phyloP scores from a whole-genome alignment of 352 stramenopile species.

The Globisporangium barbulae region DNA sequence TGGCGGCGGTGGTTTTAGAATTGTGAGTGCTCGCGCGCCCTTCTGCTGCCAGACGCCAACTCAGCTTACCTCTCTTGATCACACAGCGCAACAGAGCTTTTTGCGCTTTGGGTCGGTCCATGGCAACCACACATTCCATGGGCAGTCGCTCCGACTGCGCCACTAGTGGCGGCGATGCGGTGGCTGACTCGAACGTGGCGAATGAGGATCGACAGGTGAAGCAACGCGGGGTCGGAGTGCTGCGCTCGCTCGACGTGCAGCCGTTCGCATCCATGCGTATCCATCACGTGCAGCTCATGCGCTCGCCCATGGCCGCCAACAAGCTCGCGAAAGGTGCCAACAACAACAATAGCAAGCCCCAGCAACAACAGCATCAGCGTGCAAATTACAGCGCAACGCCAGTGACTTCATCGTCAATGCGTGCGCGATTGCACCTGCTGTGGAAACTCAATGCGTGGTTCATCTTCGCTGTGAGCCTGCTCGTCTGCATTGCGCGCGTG shows the following conservation, averaged over 20 bases:
- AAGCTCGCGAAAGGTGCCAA: background rate
- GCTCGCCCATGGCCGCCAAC: background rate
- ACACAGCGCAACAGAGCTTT: background rate
- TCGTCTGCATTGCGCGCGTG: constrained; percentile 17
- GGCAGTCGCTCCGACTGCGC: background rate
- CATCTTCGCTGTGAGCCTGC: constrained; percentile 24
- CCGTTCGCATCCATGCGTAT: constrained; percentile 36
- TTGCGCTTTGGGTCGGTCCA: background rate
- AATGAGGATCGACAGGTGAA: background rate
- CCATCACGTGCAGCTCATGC: constrained; percentile 26
- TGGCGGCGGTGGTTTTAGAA: constrained; percentile 3
- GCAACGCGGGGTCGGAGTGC: constrained; percentile 6
- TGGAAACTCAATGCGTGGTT: constrained; percentile 38
- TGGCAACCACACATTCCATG: background rate
- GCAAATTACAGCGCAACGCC: background rate
- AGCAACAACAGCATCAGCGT: constrained; percentile 1
- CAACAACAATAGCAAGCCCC: background rate
- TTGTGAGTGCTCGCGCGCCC: background rate
- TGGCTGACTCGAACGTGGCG: background rate
- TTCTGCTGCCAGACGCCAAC: background rate
- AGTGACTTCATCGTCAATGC: constrained; percentile 4
- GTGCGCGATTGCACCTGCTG: constrained; percentile 19
- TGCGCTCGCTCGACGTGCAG: constrained; percentile 54
- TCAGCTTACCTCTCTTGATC: background rate
- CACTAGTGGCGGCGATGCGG: background rate